Percentiles rank a stretch among this genome's conserved stretches.
Conservation (phyloP, 331 rosid species). For the Phaseolus coccineus region DNA sequence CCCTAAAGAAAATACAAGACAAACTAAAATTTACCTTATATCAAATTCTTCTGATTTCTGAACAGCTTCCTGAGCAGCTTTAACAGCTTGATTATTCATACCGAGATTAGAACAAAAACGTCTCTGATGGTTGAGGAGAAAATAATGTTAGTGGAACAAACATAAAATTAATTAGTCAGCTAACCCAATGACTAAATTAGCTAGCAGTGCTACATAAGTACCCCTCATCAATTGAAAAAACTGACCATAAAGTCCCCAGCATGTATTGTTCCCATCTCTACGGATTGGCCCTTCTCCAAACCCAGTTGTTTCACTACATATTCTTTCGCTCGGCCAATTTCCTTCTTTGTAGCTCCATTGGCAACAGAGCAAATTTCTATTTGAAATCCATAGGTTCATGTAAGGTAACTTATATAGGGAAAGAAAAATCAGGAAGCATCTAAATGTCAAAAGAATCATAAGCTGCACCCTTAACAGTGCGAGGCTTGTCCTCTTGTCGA, state of each 20-base stretch:
- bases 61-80: constrained; percentile 99
- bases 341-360: constrained; percentile 98
- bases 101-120: constrained; percentile 98
- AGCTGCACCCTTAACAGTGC: constrained; percentile 93
- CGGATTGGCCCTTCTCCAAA: constrained; percentile 85
- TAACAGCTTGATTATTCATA: constrained; percentile 92
- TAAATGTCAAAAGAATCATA: constrained; percentile 60
- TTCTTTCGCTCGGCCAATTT: constrained; percentile 99
- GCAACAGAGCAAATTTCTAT: constrained; percentile 98
- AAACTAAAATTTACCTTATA: constrained; percentile 67
- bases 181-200: constrained; percentile 20
- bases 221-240: constrained; percentile 22
- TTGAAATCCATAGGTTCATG: constrained; percentile 73
- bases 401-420: constrained; percentile 58
- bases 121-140: constrained; percentile 60
- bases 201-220: neutral
- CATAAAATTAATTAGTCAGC: neutral
- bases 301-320: constrained; percentile 98
- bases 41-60: constrained; percentile 90
- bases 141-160: constrained; percentile 42
- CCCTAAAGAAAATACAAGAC: constrained; percentile 25
- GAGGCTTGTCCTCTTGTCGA: constrained; percentile 97
- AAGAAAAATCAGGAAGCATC: constrained; percentile 65
- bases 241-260: constrained; percentile 99
- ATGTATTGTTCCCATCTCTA: constrained; percentile 98